Evolutionary conservation across 208 protist genomes (phyloP), one percentile per base, ranked within the genome.

Genomic region (Acanthamoeba lenticulata): DNA sequence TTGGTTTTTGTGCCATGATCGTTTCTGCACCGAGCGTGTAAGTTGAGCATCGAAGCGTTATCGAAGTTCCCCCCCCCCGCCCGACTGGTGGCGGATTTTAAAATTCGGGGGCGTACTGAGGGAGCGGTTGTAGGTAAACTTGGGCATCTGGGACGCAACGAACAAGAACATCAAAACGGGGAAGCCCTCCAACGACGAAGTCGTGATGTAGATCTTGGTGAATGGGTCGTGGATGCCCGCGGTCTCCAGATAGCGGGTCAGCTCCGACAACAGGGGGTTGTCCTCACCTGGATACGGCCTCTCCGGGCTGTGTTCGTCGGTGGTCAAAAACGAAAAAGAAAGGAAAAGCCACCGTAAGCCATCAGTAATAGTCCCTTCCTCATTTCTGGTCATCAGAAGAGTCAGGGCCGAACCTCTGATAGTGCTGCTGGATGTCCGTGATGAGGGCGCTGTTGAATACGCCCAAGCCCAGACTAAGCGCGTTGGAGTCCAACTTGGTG

Each of bases 361-460:
- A n/a, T n/a, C n/a, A n/a, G n/a, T n/a, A n/a, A n/a, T n/a, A 55
- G 29, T 67, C 57, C 27, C 27, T 27, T 67, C 27, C 21, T 67
- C 40, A 24, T 69, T 69, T 1, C n/a, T 69, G 60, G n/a, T 69
- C n/a, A 32, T 34, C 32, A 69, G 60, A 47, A 24, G 38, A n/a
- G 72, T 42, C 1, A n/a, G 29, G 27, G 69, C 36, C 40, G 91
- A 60, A 96, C 95, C 65, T 74, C 62, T 94, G 91, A 86, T 98
- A 98, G 95, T 98, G 98, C n/a, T 92, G 94, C n/a, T 96, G 89
- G 34, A 99, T 96, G 44, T 98, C 97, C n/a, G 94, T 94, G n/a
- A 99, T 77, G 4, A 99, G 94, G 6, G 98, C 96, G 1, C 95
- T 95, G 95, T 99, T 99, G 57, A 98, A 96, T 1, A 97, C 96